Evolutionary conservation across 2,329 filamentous ascomycete genomes (phyloP).

Genomic region (Teratosphaeria nubilosa): DNA sequence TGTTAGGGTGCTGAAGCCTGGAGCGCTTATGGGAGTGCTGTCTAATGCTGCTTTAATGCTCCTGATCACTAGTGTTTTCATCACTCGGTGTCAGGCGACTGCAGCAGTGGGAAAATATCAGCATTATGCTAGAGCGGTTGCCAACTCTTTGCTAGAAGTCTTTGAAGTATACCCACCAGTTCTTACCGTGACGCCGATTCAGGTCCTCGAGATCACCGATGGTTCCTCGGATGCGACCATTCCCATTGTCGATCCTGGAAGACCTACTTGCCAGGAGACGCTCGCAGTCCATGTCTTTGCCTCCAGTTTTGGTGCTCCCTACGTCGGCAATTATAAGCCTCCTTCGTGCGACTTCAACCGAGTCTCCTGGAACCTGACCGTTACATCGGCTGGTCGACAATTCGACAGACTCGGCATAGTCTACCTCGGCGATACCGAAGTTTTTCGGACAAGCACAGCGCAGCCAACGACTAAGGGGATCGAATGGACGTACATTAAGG

Average conservation of each 20-base stretch:
- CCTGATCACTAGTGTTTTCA: not conserved
- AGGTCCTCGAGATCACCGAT: constrained; percentile 30
- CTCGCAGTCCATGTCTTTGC: constrained; percentile 64
- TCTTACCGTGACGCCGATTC: constrained; percentile 33
- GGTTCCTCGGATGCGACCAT: constrained; percentile 18
- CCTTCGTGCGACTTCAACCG: constrained; percentile 62
- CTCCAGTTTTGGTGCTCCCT: constrained; percentile 63
- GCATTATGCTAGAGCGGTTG: constrained; percentile 10
- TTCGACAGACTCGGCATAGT: constrained; percentile 67
- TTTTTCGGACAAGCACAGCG: constrained; percentile 76
- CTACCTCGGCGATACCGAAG: constrained; percentile 66
- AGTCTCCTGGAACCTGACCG: constrained; percentile 66
- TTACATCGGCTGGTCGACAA: constrained; percentile 60
- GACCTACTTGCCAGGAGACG: constrained; percentile 41
- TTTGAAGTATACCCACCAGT: constrained; percentile 63
- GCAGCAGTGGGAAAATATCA: not conserved
- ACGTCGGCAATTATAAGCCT: constrained; percentile 59
- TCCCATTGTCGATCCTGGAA: constrained; percentile 16
- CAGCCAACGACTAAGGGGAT: constrained; percentile 65
- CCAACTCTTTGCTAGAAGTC: constrained; percentile 42
- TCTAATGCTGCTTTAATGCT: not conserved
- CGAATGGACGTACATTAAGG: constrained; percentile 62
- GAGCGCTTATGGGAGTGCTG: not conserved
- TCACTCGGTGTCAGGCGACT: not conserved
- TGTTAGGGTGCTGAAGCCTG: not conserved